A percentile compares a stretch with the other conserved stretches of the same genome.
phyloP scores from a whole-genome alignment of 768 basidiomycete species.

The Hypholoma sublateritium region DNA sequence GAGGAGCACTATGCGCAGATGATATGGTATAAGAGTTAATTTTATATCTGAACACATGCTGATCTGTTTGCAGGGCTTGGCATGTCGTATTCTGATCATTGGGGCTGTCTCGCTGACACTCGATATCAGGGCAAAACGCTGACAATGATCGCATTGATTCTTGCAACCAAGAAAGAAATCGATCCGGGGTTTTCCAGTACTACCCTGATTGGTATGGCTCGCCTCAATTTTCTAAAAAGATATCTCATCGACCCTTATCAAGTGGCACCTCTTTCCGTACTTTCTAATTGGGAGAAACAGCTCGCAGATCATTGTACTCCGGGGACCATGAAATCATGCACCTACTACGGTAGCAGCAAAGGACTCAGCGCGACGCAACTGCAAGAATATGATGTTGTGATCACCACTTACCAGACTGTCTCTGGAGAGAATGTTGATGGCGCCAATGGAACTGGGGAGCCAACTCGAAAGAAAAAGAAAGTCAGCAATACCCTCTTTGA shows the following conservation, averaged over 20 bases:
- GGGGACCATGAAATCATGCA: constrained; percentile 50
- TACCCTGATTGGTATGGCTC: constrained; percentile 73
- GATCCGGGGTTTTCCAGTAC: constrained; percentile 55
- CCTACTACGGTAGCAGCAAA: constrained; percentile 76
- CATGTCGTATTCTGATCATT: constrained; percentile 14
- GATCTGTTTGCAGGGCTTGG: constrained; percentile 37
- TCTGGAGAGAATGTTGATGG: constrained; percentile 50
- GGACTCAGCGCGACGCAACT: constrained; percentile 57
- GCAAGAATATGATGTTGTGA: constrained; percentile 70
- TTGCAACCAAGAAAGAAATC: constrained; percentile 72
- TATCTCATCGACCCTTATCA: neutral
- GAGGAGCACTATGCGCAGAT: constrained; percentile 88
- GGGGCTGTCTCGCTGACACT: neutral
- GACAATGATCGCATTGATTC: constrained; percentile 79
- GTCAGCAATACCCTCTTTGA: constrained; percentile 56
- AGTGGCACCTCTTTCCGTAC: constrained; percentile 82
- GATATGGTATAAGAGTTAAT: constrained; percentile 61
- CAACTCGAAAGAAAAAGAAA: constrained; percentile 65
- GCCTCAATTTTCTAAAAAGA: neutral
- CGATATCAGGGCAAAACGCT: constrained; percentile 78
- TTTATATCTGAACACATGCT: neutral
- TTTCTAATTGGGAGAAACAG: constrained; percentile 90
- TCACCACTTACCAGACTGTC: constrained; percentile 83
- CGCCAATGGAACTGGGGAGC: constrained; percentile 21
- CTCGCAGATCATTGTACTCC: constrained; percentile 68